Base-by-base conservation (phyloP, 805 yeast species). In the Ascoidea asiatica region DNA sequence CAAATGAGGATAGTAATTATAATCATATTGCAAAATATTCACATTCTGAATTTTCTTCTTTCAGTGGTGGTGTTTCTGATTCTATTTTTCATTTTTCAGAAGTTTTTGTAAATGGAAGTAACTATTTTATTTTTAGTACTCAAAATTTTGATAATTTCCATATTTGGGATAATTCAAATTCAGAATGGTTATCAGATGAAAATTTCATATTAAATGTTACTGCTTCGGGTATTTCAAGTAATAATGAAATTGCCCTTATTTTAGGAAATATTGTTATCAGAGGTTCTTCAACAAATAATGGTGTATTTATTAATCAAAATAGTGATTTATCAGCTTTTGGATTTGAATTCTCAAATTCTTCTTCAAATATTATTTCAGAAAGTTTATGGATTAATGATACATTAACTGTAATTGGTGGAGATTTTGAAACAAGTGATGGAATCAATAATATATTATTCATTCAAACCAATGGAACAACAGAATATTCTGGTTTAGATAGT, bases 111-210 rank as follows among this genome's bases (percentile, higher is more conserved):
- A 57, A 67, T 38, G 63, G 56, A 3, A 53, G 57, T 1, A 70
- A 72, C 13, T 75, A 61, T 48, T 64, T 67, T 46, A 52, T 70
- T 0, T 67, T 77, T 45, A 59, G 59, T 3, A 62, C 52, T 37
- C 47, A 52, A 36, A 18, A 39, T 15, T 40, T 18, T 19, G 44
- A 42, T 19, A 18, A 22, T 17, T 15, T 46, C 21, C 42, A 35
- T 39, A 57, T 66, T 2, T 75, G 77, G 74, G 72, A 71, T 54
- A 56, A 56, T 40, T 50, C 66, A 2, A 54, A 62, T 37, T 46
- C 53, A 1, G 38, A 56, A 13, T 69, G 73, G 73, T 58, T 65
- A 21, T 21, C 23, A 13, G 49, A 53, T 1, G 50, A 57, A 21
- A 47, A 61, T 1, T 20, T 38, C 3, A 47, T 48, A 4, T 48